A percentile compares a stretch with the other conserved stretches of the same genome.
These are phyloP conservation scores for Cylindrotheca fusiformis DNA, from an alignment of 108 stramenopile genomes.

Conservation along the genomic window DNA sequence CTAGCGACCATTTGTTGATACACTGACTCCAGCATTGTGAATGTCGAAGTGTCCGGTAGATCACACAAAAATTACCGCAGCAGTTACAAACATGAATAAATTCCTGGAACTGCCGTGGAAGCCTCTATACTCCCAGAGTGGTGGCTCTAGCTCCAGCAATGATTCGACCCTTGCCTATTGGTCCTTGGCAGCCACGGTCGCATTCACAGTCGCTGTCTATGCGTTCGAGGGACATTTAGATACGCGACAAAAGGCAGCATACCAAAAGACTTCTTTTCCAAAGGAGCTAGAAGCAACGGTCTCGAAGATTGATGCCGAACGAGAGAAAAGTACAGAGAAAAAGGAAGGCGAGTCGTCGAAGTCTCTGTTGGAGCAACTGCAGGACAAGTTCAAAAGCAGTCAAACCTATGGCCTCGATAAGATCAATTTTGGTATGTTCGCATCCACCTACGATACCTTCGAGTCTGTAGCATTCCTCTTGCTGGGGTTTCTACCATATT, in stretches of 20 bases:
- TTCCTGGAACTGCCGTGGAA: slow-evolving; percentile 41
- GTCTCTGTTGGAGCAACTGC: slow-evolving; percentile 77
- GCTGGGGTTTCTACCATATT: slow-evolving; percentile 77
- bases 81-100: too few relatives aligned
- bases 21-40: too few relatives aligned
- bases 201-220: slow-evolving; percentile 72
- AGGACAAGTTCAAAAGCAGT: slow-evolving; percentile 75
- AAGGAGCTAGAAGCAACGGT: slow-evolving; percentile 61
- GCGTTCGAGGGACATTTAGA: slow-evolving; percentile 66
- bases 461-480: slow-evolving; percentile 73
- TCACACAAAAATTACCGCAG: too few relatives aligned
- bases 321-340: slow-evolving; percentile 18
- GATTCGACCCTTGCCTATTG: slow-evolving; percentile 30
- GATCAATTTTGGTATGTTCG: slow-evolving; percentile 85
- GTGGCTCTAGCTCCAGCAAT: neutral
- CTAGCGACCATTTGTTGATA: too few relatives aligned
- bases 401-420: slow-evolving; percentile 91
- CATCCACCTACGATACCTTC: slow-evolving; percentile 57
- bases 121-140: slow-evolving; percentile 36
- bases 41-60: too few relatives aligned
- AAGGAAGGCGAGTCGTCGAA: slow-evolving; percentile 35
- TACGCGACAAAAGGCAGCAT: slow-evolving; percentile 65
- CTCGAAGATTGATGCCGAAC: slow-evolving; percentile 62
- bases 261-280: slow-evolving; percentile 70
- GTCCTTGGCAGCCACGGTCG: slow-evolving; percentile 62